Percentiles rank a stretch among this genome's conserved stretches.
Conservation (phyloP, 345 rosid genomes). For the Salix dunnii region DNA sequence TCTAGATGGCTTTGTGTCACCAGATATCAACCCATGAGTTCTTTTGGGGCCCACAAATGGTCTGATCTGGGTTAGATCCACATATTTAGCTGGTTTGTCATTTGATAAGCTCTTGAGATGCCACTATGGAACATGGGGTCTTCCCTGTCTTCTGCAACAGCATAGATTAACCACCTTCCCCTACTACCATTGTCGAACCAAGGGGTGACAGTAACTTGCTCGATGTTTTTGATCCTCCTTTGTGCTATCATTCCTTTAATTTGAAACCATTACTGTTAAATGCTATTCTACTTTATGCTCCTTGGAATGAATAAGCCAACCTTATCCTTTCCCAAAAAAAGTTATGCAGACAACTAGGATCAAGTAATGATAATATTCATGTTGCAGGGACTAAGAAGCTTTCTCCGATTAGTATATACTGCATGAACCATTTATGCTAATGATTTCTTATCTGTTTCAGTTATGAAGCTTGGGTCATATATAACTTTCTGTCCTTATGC, state of each 20-base stretch:
- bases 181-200: background rate
- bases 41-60: background rate
- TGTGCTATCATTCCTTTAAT: background rate
- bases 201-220: background rate
- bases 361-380: background rate
- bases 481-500: conserved; percentile 84
- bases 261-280: background rate
- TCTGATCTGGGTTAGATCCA: background rate
- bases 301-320: background rate
- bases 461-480: conserved; percentile 98
- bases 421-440: background rate
- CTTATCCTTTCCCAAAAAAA: background rate
- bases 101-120: background rate
- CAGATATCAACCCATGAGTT: background rate
- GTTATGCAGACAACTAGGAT: background rate
- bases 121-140: background rate
- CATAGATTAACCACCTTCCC: background rate
- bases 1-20: background rate
- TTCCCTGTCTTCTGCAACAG: background rate
- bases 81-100: background rate
- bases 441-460: conserved; percentile 38
- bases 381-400: background rate
- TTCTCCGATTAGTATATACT: background rate
- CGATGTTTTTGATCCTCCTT: background rate
- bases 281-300: background rate